Conservation (phyloP, 1,284 basidiomycete genomes). For the Coniferiporia sulphurascens region DNA sequence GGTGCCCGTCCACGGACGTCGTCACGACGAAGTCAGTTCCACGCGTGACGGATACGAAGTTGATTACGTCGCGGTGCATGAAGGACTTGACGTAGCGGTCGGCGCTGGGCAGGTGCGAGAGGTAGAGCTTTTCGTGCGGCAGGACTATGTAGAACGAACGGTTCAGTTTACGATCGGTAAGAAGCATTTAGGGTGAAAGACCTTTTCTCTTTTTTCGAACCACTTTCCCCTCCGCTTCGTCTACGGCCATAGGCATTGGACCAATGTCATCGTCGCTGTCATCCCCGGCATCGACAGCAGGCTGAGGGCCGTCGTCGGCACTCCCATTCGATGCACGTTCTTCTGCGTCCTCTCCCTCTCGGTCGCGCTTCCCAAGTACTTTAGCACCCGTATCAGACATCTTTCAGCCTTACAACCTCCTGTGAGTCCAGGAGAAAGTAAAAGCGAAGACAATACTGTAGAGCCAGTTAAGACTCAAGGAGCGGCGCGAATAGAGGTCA, state of each 20-base stretch:
- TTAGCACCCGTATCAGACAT: slow-evolving; percentile 39
- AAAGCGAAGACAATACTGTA: no score
- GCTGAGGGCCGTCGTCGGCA: slow-evolving; percentile 13
- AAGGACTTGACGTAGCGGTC: slow-evolving; percentile 97
- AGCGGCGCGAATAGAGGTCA: no score
- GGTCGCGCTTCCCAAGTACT: slow-evolving; percentile 62
- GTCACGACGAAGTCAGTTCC: slow-evolving; percentile 91
- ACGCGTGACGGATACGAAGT: slow-evolving; percentile 84
- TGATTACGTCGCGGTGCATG: slow-evolving; percentile 95
- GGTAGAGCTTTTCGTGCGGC: slow-evolving; percentile 78
- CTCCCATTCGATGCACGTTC: slow-evolving; percentile 22
- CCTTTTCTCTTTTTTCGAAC: slow-evolving; percentile 72
- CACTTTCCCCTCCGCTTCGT: slow-evolving; percentile 29
- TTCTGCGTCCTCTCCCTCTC: slow-evolving; percentile 29
- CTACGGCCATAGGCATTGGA: slow-evolving; percentile 67
- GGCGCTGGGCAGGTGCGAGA: slow-evolving; percentile 87
- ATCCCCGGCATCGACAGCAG: slow-evolving; percentile 38
- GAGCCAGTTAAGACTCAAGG: no score
- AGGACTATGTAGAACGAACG: slow-evolving; percentile 40
- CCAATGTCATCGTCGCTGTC: slow-evolving; percentile 67
- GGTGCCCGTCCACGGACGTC: slow-evolving; percentile 90
- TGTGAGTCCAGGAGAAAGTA: no score
- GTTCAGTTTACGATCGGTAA: background rate
- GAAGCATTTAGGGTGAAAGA: slow-evolving; percentile 23
- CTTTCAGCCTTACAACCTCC: no score